These are phyloP conservation scores for Stephanodiscus triporus DNA, from an alignment of 108 stramenopile genomes.

Conservation along the genomic window DNA sequence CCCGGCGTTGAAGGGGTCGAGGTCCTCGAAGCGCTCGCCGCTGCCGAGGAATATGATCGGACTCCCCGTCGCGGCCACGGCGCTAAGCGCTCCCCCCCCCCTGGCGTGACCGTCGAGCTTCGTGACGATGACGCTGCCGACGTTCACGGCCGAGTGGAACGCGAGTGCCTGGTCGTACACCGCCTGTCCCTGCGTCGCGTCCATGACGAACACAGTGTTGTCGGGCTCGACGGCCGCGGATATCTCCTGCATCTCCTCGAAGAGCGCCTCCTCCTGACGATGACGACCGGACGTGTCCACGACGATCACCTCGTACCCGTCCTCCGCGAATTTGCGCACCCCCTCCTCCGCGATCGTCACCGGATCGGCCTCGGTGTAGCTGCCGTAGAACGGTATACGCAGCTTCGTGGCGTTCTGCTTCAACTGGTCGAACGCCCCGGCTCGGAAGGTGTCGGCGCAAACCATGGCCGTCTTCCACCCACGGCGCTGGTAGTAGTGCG, in stretches of 20 bases:
- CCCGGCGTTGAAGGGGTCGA: constrained; percentile 94
- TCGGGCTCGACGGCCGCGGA: constrained; percentile 88
- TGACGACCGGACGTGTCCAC: constrained; percentile 98
- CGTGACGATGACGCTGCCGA: constrained; percentile 95
- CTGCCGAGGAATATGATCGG: constrained; percentile 97
- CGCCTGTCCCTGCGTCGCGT: constrained; percentile 98
- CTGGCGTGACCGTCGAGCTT: constrained; percentile 99
- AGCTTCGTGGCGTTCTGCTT: constrained; percentile 99
- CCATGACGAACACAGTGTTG: constrained; percentile 96
- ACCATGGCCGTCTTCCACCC: constrained; percentile 95
- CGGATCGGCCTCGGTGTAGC: constrained; percentile 96
- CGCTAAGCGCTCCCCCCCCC: constrained; percentile 97
- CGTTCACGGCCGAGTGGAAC: constrained; percentile 92
- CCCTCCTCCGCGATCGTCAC: constrained; percentile 96
- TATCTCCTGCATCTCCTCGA: constrained; percentile 99
- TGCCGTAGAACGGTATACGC: constrained; percentile 93
- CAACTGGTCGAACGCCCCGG: constrained; percentile 98
- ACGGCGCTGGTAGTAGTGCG: constrained; percentile 91
- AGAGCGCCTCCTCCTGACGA: constrained; percentile 92
- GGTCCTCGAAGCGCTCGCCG: constrained; percentile 98
- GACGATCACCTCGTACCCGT: constrained; percentile 96
- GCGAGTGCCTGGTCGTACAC: constrained; percentile 94
- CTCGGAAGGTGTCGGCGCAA: constrained; percentile 98
- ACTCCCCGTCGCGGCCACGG: constrained; percentile 93
- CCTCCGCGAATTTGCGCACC: constrained; percentile 88